phyloP scores from a whole-genome alignment of 2,329 filamentous ascomycete genomes.

The Venturiaceae sp. region DNA sequence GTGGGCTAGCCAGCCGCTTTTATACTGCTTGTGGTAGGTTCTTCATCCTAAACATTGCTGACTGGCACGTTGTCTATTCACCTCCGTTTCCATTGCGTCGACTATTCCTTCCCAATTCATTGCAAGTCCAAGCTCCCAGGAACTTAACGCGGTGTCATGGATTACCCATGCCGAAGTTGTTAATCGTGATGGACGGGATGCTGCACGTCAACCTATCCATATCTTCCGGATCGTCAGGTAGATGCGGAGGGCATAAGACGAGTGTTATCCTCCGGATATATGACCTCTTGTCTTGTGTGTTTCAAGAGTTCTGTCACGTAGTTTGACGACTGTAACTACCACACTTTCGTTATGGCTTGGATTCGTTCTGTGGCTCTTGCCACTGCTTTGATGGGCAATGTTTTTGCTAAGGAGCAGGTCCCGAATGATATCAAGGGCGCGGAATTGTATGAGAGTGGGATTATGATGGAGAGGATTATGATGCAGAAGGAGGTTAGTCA shows the following conservation, averaged over 20 bases:
- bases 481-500: slow-evolving; percentile 18
- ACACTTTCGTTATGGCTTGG: not conserved
- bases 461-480: slow-evolving; percentile 26
- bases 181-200: not conserved
- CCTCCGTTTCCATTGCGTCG: not conserved
- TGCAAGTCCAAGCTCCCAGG: not conserved
- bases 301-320: not conserved
- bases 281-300: not conserved
- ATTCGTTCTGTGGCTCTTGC: not conserved
- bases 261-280: not conserved
- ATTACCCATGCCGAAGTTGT: not conserved
- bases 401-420: slow-evolving; percentile 16
- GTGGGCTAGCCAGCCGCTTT: not conserved
- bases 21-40: not conserved
- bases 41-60: not conserved
- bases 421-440: slow-evolving; percentile 24
- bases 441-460: slow-evolving; percentile 28
- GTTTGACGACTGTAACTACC: not conserved
- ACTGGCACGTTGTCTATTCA: too few relatives aligned
- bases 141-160: not conserved
- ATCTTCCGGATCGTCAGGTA: not conserved
- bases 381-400: not conserved
- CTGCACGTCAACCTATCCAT: not conserved
- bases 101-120: not conserved
- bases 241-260: not conserved